Base-by-base conservation (phyloP, 169 alveolate genomes). In the Amoebophrya sp. region DNA sequence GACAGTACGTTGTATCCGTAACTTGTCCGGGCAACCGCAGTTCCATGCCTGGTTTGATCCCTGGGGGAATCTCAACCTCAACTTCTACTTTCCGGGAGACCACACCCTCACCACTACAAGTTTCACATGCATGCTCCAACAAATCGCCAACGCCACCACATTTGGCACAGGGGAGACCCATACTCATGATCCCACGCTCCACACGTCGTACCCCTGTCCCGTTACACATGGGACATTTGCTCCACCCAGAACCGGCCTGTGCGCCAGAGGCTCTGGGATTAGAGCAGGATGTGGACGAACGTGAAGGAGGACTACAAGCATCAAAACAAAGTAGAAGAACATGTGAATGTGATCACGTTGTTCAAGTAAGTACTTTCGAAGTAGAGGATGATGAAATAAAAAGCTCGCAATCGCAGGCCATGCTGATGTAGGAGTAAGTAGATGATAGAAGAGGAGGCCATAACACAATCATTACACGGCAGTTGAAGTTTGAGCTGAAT, bases 141-240 rank as follows among this genome's bases (percentile, higher is more conserved):
- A 65, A 26, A 1, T 65, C 83, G 83, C 83, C 83, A 6, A 65
- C 83, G 33, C 83, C 83, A 36, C 83, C 83, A 36, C 83, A 65
- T 10, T 26, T 6, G 39, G 83, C 83, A 36, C 83, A 65, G 36
- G 83, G 83, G 36, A 65, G 33, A 10, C 83, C 83, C 83, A 65
- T 65, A 1, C 38, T 26, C 83, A 65, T 65, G 83, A 65, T 65
- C 38, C 83, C 83, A 6, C 83, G 2, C 26, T 65, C 83, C 33
- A 65, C 83, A 6, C 83, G 83, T 6, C 83, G 83, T 36, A 65
- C 83, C 36, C 83, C 83, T 6, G 83, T 65, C 33, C 83, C 83
- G 83, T 65, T 65, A 36, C 83, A 65, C 83, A 65, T 1, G 26
- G 2, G 18, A 36, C 83, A 65, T 36, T 65, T 65, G 39, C 3